Evolutionary conservation across 495 filamentous ascomycete genomes (phyloP), one percentile per base, ranked within the genome.

Genomic region (Penicillium lagena): DNA sequence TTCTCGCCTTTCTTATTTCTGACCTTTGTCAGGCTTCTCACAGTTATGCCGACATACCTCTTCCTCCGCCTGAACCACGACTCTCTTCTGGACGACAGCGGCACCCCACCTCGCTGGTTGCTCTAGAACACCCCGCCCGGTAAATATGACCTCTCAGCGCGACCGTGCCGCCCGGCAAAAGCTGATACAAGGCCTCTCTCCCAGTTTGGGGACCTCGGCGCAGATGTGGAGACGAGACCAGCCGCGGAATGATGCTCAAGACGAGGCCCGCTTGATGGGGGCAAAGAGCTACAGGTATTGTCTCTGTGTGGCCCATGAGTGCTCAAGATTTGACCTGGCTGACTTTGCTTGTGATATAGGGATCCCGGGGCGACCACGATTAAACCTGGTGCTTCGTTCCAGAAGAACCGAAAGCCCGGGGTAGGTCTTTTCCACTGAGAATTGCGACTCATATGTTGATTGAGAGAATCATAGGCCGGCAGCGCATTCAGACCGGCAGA

Each of bases 11-110:
- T 22, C 22, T 22, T 4, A 22, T 22, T 22, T 22, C 22, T 22
- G 22, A 22, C 22, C 22, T 12, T 13, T 35, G 4, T 40, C 29
- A 64, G 60, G 32, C 41, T 9, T 22, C 37, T 43, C 49, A 52
- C 34, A 66, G 59, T 51, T 59, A 70, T 70, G 67, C 51, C 53
- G 56, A 60, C 46, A 46, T 37, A 44, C 39, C 40, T 45, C 27
- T 29, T 40, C 39, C 43, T 17, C 34, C 40, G 27, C 28, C 40
- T 45, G 40, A 46, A 56, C 37, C 51, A 46, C 42, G 46, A 55
- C 29, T 42, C 42, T 44, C 56, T 52, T 51, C 55, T 52, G 46
- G 54, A 55, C 39, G 45, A 55, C 48, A 56, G 44, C 63, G 47
- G 47, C 45, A 50, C 35, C 46, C 54, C 30, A 39, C 44, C 49